Percentiles rank a stretch among this genome's conserved stretches.
phyloP scores from a whole-genome alignment of 2,329 filamentous ascomycete genomes.

The Cercospora sp. region DNA sequence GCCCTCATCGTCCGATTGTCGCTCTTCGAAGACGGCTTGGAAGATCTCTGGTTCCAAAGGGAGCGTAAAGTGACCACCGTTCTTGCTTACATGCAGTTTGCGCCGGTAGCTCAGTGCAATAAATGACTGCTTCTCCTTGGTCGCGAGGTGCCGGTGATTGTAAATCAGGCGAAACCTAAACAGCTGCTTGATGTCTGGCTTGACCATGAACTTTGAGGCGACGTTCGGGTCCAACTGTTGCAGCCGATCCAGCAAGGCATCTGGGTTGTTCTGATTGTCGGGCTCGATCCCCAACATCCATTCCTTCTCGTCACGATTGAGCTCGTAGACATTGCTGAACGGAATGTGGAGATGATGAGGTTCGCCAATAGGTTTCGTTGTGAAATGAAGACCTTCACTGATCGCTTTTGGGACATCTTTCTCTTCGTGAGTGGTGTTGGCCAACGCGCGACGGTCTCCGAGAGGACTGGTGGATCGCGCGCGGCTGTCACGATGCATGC shows the following conservation, averaged over 20 bases:
- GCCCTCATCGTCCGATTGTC: slow-evolving; percentile 41
- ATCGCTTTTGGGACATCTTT: background rate
- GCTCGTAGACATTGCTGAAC: slow-evolving; percentile 33
- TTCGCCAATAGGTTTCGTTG: slow-evolving; percentile 28
- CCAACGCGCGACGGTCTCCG: slow-evolving; percentile 12
- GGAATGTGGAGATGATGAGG: slow-evolving; percentile 30
- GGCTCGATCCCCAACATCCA: slow-evolving; percentile 33
- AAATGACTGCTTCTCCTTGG: slow-evolving; percentile 42
- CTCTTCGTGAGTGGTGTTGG: slow-evolving; percentile 5
- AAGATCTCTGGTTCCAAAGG: slow-evolving; percentile 45
- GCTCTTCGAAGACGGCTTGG: slow-evolving; percentile 45
- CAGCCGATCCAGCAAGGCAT: slow-evolving; percentile 31
- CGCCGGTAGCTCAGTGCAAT: slow-evolving; percentile 50
- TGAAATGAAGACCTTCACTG: slow-evolving; percentile 25
- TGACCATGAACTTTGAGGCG: slow-evolving; percentile 36
- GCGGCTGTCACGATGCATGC: slow-evolving; percentile 20
- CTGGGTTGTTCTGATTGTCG: slow-evolving; percentile 32
- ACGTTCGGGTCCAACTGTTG: slow-evolving; percentile 28
- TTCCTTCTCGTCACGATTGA: slow-evolving; percentile 32
- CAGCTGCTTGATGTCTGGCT: slow-evolving; percentile 35
- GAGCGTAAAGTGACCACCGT: slow-evolving; percentile 42
- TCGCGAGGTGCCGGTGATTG: slow-evolving; percentile 37
- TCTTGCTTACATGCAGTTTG: slow-evolving; percentile 37
- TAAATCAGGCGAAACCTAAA: slow-evolving; percentile 45
- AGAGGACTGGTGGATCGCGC: slow-evolving; percentile 26